These are phyloP conservation scores for Malus sieversii DNA, from an alignment of 306 rosid genomes.

Conservation along the genomic window DNA sequence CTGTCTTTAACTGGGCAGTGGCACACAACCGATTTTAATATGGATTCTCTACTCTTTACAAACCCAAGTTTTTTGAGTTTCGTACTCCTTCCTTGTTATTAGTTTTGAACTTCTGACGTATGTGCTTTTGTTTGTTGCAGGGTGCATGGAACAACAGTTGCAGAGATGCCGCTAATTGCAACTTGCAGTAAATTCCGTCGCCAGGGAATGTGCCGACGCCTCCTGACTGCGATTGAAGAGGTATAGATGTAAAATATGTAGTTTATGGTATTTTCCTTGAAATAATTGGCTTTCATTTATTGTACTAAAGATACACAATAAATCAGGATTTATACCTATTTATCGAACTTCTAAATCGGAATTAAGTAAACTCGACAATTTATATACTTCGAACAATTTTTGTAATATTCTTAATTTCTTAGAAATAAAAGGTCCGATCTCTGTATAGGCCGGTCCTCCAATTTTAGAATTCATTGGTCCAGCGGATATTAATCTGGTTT, in stretches of 20 bases:
- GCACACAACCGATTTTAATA: not conserved
- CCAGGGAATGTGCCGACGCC: constrained; percentile 94
- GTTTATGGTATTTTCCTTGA: not conserved
- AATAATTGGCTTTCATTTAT: not conserved
- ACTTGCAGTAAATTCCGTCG: constrained; percentile 88
- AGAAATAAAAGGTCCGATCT: not conserved
- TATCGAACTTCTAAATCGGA: not conserved
- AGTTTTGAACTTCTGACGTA: not conserved
- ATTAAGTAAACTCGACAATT: not conserved
- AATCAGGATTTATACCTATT: not conserved
- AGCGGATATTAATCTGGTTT: not conserved
- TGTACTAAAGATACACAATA: not conserved
- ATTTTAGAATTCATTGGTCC: not conserved
- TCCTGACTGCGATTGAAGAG: constrained; percentile 75
- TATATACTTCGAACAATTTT: not conserved
- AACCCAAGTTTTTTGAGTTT: not conserved
- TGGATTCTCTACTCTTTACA: not conserved
- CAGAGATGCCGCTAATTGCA: constrained; percentile 98
- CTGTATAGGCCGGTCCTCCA: not conserved
- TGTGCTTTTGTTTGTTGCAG: constrained; percentile 31
- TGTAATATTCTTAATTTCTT: not conserved
- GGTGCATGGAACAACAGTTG: constrained; percentile 78
- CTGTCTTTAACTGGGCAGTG: not conserved
- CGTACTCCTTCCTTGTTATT: not conserved
- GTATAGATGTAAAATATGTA: constrained; percentile 26